Base-by-base conservation (phyloP, 2,329 filamentous ascomycete genomes). In the Clathrospora elynae region DNA sequence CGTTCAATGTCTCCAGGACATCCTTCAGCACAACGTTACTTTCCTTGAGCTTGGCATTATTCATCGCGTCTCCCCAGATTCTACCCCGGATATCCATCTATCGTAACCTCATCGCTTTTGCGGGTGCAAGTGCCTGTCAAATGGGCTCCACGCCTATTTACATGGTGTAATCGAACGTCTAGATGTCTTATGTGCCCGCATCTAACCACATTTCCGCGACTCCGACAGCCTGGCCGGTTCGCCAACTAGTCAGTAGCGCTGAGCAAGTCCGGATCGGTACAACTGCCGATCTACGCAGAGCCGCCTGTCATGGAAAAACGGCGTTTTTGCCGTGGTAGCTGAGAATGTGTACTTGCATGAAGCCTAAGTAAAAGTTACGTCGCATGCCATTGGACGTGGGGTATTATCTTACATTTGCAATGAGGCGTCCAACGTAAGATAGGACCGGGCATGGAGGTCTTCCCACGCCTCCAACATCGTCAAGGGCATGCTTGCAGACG, bases 381-480 rank as follows among this genome's bases (percentile, higher is more conserved):
- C 28, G 7, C 6, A 31, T 31, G 10, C 14, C 14, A 16, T n/a
- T n/a, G n/a, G n/a, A n/a, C n/a, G n/a, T n/a, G n/a, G n/a, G n/a
- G n/a, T n/a, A n/a, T n/a, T n/a, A n/a, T n/a, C n/a, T n/a, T n/a
- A n/a, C n/a, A n/a, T n/a, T n/a, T n/a, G n/a, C n/a, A n/a, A n/a
- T n/a, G n/a, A n/a, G n/a, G n/a, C n/a, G n/a, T n/a, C n/a, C n/a
- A n/a, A n/a, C n/a, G n/a, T n/a, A n/a, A n/a, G n/a, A n/a, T n/a
- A n/a, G n/a, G n/a, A n/a, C n/a, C n/a, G n/a, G n/a, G n/a, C n/a
- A n/a, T n/a, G n/a, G n/a, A n/a, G n/a, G n/a, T n/a, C n/a, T n/a
- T n/a, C n/a, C n/a, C n/a, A n/a, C n/a, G n/a, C n/a, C n/a, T 35
- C 53, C 48, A 41, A 49, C 42, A 50, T 46, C 47, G 51, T 54